Base-by-base conservation (phyloP, 1,284 basidiomycete genomes). In the Coniophora puteana region DNA sequence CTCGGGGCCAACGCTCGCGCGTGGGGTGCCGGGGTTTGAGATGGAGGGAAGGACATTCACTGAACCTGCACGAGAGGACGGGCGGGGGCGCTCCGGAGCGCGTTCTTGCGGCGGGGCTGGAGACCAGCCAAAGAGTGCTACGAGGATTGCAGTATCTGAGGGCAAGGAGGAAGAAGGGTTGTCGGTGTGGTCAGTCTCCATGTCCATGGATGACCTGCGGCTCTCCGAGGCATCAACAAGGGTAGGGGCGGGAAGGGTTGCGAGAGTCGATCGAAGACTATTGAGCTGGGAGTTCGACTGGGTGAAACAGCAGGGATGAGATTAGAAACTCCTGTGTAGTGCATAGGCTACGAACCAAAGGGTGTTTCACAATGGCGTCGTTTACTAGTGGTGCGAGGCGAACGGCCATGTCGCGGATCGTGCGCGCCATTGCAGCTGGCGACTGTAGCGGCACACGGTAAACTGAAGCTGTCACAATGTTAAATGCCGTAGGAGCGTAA, bases 401-500 rank as follows among this genome's bases (percentile, higher is more conserved):
- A 0, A 67, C 40, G 2, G 88, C 85, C 26, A 68, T 70, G 2
- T 54, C 47, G 59, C 76, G 83, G 47, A 89, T 62, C 36, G 81
- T 74, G 36, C 69, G 72, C 2, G 80, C 71, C 63, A 79, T 80
- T 1, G 61, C 62, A 18, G 71, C 55, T 12, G 88, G 83, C 1
- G 84, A 67, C 48, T 80, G 75, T 13, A 90, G 64, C 5, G 82
- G 81, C 23, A 89, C 76, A 36, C 80, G 78, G 53, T 90, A 89
- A 38, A 90, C 78, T 0, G 81, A 80, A 30, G 72, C 86, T 89
- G 37, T 4, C 36, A 28, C 26, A 25, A 4, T 22, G 37, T 33
- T 50, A 41, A 40, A 45, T 26, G 12, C 32, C n/a, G n/a, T n/a
- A n/a, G n/a, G n/a, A n/a, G n/a, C n/a, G n/a, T 37, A 23, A 24